A percentile compares a stretch with the other conserved stretches of the same genome.
Conservation (phyloP, 2,329 filamentous ascomycete genomes). For the Cladosporium sp. region DNA sequence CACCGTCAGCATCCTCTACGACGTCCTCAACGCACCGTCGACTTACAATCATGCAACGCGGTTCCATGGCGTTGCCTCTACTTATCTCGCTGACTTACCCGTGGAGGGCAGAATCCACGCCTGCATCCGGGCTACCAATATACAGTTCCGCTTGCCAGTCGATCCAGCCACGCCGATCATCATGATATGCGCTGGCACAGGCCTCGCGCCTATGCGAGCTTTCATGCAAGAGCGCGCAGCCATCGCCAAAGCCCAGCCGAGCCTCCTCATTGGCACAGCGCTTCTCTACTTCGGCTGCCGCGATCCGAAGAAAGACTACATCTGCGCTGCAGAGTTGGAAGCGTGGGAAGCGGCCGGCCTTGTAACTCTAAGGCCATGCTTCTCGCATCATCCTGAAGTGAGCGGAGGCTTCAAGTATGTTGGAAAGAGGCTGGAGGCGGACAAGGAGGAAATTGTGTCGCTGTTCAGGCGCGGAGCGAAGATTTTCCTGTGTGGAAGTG, state of each 20-base stretch:
- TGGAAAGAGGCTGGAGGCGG: slow-evolving; percentile 51
- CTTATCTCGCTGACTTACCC: slow-evolving; percentile 39
- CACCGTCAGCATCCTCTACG: slow-evolving; percentile 59
- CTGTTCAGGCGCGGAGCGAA: slow-evolving; percentile 54
- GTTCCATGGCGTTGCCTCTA: slow-evolving; percentile 43
- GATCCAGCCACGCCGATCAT: slow-evolving; percentile 49
- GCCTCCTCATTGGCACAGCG: slow-evolving; percentile 26
- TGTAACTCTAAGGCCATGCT: slow-evolving; percentile 20
- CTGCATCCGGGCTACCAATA: slow-evolving; percentile 38
- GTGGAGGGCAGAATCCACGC: slow-evolving; percentile 42
- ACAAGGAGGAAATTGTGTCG: slow-evolving; percentile 45
- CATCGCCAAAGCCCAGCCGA: slow-evolving; percentile 33
- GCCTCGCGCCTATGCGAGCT: slow-evolving; percentile 50
- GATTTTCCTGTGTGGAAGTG: slow-evolving; percentile 65
- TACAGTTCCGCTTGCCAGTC: slow-evolving; percentile 44
- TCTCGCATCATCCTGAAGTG: slow-evolving; percentile 38
- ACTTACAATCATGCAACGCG: slow-evolving; percentile 18
- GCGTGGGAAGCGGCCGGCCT: slow-evolving; percentile 22
- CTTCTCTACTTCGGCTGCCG: slow-evolving; percentile 43
- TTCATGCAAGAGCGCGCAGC: slow-evolving; percentile 43
- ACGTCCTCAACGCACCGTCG: slow-evolving; percentile 43
- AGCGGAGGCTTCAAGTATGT: slow-evolving; percentile 50
- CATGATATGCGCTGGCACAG: slow-evolving; percentile 55
- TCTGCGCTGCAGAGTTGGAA: slow-evolving; percentile 30
- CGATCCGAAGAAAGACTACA: slow-evolving; percentile 45